Conservation (phyloP, 164 flowering plant species). For the Stephania yunnanensis region DNA sequence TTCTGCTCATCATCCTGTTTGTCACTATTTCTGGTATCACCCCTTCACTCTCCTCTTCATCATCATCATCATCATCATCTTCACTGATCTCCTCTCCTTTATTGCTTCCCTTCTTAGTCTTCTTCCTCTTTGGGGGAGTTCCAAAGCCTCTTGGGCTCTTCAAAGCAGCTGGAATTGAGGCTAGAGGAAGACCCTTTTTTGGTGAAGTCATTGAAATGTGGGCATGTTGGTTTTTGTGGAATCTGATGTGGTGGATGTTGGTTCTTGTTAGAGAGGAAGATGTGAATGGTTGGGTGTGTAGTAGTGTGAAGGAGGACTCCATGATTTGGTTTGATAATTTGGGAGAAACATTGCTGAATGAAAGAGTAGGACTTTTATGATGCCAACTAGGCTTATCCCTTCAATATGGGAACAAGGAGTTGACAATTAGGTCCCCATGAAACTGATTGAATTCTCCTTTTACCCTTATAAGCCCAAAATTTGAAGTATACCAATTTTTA, state of each 20-base stretch:
- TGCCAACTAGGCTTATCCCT: background rate
- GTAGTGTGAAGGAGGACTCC: conserved; percentile 25
- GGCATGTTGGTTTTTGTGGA: conserved; percentile 5
- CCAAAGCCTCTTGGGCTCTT: conserved; percentile 76
- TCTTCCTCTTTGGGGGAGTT: conserved; percentile 26
- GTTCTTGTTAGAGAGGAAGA: conserved; percentile 5
- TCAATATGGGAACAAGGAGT: background rate
- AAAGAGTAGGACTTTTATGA: background rate
- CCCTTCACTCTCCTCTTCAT: conserved; percentile 41
- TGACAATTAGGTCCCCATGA: background rate
- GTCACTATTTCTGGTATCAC: conserved; percentile 89
- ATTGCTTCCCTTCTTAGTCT: conserved; percentile 11
- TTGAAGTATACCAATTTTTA: no score
- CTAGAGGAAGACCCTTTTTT: conserved; percentile 2
- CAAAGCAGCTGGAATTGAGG: conserved; percentile 31
- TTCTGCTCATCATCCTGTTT: conserved; percentile 75
- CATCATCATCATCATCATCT: conserved; percentile 35
- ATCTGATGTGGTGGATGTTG: conserved; percentile 15
- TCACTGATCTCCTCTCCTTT: conserved; percentile 13
- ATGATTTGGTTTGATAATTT: conserved; percentile 5
- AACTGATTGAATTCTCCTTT: background rate
- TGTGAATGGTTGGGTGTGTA: conserved; percentile 14
- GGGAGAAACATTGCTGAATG: background rate
- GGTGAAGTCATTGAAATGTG: background rate
- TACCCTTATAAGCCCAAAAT: no score